Base-by-base conservation (phyloP, 2,329 filamentous ascomycete genomes). In the Penicillium palitans region DNA sequence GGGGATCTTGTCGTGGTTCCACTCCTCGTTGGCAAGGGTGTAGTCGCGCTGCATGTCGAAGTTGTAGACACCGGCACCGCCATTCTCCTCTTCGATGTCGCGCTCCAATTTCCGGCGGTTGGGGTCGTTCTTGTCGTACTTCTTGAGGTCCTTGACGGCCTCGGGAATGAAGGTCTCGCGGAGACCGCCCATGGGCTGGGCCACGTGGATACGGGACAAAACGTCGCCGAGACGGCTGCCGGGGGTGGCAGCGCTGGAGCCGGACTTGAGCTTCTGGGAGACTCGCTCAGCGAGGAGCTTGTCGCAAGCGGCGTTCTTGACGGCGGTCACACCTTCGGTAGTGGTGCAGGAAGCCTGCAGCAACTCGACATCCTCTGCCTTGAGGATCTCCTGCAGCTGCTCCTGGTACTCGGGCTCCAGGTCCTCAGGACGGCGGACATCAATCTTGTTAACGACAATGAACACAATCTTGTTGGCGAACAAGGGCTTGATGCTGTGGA, bases 381-480 rank as follows among this genome's bases (percentile, higher is more conserved):
- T 95, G 60, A 95, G 81, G 63, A 99, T 84, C 27, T 85, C 80
- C 72, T 96, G 86, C 42, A 99, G 80, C 71, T 93, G 84, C 55
- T 87, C 85, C 73, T 93, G 89, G 25, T 88, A 87, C 68, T 90
- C 90, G 7, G 86, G 79, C 64, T 95, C 90, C 39, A 99, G 80
- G 72, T 98, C 92, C 71, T 96, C 91, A 1, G 93, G 92, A 59
- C 87, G 86, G 72, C 89, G 86, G 59, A 98, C 86, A 76, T 99
- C 95, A 67, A 97, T 97, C 84, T 99, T 99, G 87, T 99, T 99
- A 79, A 98, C 84, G 57, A 98, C 91, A 58, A 99, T 84, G 75
- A 96, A 98, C 45, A 98, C 93, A 49, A 98, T 84, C 81, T 98
- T 98, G 81, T 98, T 97, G 54, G 92, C 88, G 74, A 99, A 99